A percentile compares a stretch with the other conserved stretches of the same genome.
These are phyloP conservation scores for Magnusiomyces tetraspermus DNA, from an alignment of 1,139 yeast species.

Conservation along the genomic window DNA sequence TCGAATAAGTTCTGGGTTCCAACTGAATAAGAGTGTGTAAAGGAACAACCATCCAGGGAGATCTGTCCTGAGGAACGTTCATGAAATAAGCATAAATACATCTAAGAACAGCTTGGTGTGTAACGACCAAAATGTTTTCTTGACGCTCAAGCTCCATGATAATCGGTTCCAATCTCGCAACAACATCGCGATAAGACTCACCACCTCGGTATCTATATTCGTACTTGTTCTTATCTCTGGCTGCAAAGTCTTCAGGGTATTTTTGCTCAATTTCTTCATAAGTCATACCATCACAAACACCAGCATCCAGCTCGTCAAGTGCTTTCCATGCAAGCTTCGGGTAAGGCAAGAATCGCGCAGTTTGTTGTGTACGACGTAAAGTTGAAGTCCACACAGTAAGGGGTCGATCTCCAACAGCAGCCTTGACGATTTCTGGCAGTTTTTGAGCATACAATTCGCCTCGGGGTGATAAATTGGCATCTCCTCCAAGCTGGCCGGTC, in stretches of 20 bases:
- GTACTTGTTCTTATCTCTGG: constrained; percentile 68
- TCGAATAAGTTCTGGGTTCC: constrained; percentile 89
- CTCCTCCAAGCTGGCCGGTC: constrained; percentile 95
- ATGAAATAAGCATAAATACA: constrained; percentile 89
- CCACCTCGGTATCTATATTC: constrained; percentile 88
- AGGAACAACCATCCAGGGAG: constrained; percentile 99
- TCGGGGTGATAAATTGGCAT: constrained; percentile 74
- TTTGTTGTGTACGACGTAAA: constrained; percentile 81
- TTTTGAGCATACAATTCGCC: constrained; percentile 80
- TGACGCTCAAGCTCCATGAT: constrained; percentile 88
- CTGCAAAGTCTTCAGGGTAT: constrained; percentile 63
- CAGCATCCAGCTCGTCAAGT: constrained; percentile 90
- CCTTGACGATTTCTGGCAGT: constrained; percentile 65
- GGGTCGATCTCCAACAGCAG: constrained; percentile 66
- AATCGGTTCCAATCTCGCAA: constrained; percentile 87
- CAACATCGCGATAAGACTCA: constrained; percentile 92
- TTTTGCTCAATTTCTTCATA: constrained; percentile 48
- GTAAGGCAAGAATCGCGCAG: constrained; percentile 75
- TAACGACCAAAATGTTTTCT: constrained; percentile 82
- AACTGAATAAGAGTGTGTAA: constrained; percentile 85
- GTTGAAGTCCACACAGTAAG: constrained; percentile 97
- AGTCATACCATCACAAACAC: constrained; percentile 65
- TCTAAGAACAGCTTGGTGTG: constrained; percentile 82
- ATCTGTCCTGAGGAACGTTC: constrained; percentile 95
- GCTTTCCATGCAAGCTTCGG: constrained; percentile 92